Evolutionary conservation across 2,329 filamentous ascomycete species (phyloP), one percentile per base, ranked within the genome.

Genomic region (Aulographum hederae): DNA sequence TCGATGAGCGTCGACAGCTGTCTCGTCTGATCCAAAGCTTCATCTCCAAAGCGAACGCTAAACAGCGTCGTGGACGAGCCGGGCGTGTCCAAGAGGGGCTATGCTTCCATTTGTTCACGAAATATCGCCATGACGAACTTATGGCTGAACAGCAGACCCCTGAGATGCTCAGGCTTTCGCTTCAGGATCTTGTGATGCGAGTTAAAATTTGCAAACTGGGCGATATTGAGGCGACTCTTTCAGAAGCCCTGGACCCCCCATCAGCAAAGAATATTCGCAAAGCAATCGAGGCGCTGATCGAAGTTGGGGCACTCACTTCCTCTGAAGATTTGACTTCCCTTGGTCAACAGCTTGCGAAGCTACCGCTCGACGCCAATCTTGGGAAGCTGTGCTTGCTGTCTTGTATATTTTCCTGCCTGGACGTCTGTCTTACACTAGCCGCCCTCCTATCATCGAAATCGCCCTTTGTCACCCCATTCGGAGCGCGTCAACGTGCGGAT

Each of bases 151-250:
- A 94, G 47, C 89, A 95, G 56, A 93, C 82, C 0, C 91, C 89
- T 0, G 89, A 98, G 52, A 92, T 98, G 73, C 69, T 98, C 26
- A 77, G 89, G 1, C 61, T 98, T 3, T 94, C 89, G 0, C 61
- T 98, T 8, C 89, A 98, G 52, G 89, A 98, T 46, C 63, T 98
- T 8, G 84, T 92, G 4, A 85, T 98, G 49, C 74, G 89, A 6
- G 85, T 95, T 41, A 98, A 98, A 56, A 93, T 94, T 28, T 98
- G 86, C 61, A 92, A 91, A 46, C 69, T 98, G 27, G 89, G 89
- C 8, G 77, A 81, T 26, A 92, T 95, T 33, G 86, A 95, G 48
- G 72, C 86, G 43, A 94, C 85, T 0, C 63, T 98, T 6, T 69
- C 78, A 15, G 73, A 85, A 51, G 89, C 89, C 3, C 63, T 98